These are phyloP conservation scores for Phytophthora pluvialis DNA, from an alignment of 352 stramenopile species.

Conservation along the genomic window DNA sequence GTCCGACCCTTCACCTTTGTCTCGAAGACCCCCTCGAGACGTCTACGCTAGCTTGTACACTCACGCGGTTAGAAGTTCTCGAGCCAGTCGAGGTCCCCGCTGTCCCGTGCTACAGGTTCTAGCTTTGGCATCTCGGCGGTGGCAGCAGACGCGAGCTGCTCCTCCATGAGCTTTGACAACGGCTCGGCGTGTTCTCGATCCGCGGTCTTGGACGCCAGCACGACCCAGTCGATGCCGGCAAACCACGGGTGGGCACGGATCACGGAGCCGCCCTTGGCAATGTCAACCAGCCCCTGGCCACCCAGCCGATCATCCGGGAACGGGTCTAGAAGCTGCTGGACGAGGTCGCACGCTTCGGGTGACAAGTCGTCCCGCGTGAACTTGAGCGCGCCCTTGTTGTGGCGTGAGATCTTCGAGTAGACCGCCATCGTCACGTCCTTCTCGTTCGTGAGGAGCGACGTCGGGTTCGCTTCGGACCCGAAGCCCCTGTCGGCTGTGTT, in stretches of 20 bases:
- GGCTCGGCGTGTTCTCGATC: conserved; percentile 53
- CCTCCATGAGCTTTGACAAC: conserved; percentile 64
- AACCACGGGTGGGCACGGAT: conserved; percentile 88
- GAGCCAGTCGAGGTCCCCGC: conserved; percentile 73
- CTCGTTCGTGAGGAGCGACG: conserved; percentile 49
- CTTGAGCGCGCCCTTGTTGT: conserved; percentile 66
- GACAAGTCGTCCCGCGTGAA: conserved; percentile 67
- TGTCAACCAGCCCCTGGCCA: conserved; percentile 78
- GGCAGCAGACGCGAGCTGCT: conserved; percentile 44
- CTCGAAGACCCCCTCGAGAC: neutral
- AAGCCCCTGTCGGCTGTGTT: conserved; percentile 56
- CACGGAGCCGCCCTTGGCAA: conserved; percentile 77
- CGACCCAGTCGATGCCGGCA: conserved; percentile 75
- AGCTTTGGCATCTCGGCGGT: conserved; percentile 62
- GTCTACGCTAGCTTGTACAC: conserved; percentile 19
- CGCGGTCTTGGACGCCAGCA: conserved; percentile 74
- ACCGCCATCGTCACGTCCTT: conserved; percentile 87
- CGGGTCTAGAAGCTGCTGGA: conserved; percentile 76
- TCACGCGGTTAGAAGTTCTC: conserved; percentile 69
- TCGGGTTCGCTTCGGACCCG: conserved; percentile 33
- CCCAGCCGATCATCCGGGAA: conserved; percentile 73
- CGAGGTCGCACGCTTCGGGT: conserved; percentile 55
- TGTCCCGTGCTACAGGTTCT: conserved; percentile 50
- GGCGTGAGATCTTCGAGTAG: conserved; percentile 87
- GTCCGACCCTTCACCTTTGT: conserved; percentile 30